phyloP scores from a whole-genome alignment of 306 rosid species.

The Calophaca sinica region DNA sequence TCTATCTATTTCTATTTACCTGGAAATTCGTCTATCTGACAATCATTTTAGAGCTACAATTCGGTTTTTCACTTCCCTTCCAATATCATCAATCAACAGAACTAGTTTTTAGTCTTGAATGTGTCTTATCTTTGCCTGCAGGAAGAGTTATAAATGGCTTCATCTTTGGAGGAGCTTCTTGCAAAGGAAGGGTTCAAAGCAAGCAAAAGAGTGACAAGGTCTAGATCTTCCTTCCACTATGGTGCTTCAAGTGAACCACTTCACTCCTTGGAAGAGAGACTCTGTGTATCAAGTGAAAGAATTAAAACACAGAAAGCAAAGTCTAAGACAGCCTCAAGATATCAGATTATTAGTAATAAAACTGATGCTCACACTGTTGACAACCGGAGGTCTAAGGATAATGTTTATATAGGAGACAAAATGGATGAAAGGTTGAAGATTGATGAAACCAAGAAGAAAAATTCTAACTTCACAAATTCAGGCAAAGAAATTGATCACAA shows the following conservation, averaged over 20 bases:
- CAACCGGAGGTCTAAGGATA: conserved; percentile 32
- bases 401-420: conserved; percentile 22
- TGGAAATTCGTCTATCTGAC: not conserved
- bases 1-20: not conserved
- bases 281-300: conserved; percentile 48
- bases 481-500: too few species aligned
- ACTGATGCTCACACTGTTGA: not conserved
- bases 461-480: not conserved
- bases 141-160: conserved; percentile 58
- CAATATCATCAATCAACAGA: too few species aligned
- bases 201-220: conserved; percentile 54
- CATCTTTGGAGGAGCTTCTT: conserved; percentile 83
- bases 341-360: conserved; percentile 26
- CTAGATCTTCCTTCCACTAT: conserved; percentile 58
- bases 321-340: conserved; percentile 40
- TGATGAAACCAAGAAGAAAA: too few species aligned
- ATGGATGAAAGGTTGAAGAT: not conserved
- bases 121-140: not conserved
- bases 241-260: conserved; percentile 48
- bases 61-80: too few species aligned
- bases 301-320: conserved; percentile 43
- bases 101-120: too few species aligned
- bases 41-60: too few species aligned
- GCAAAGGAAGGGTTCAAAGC: conserved; percentile 83
- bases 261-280: conserved; percentile 48